Conservation (phyloP, 2,329 filamentous ascomycete genomes). For the Huntiella moniliformis region DNA sequence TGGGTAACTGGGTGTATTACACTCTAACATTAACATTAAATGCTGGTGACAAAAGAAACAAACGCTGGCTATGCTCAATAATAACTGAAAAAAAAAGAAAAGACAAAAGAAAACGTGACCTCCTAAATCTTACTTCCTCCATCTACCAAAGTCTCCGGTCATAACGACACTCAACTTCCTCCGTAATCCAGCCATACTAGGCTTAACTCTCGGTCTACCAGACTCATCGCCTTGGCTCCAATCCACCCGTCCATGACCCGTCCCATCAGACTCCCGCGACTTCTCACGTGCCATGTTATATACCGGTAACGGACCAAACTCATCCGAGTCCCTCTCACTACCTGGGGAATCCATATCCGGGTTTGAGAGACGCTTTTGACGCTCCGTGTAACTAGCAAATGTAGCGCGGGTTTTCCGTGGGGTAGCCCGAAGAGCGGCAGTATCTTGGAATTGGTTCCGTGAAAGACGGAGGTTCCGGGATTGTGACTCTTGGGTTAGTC, state of each 20-base stretch:
- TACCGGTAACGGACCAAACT: not conserved
- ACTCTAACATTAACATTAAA: not conserved
- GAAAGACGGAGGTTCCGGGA: too few species aligned
- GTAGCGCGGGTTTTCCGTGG: too few species aligned
- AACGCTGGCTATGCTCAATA: not conserved
- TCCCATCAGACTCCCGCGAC: slow-evolving; percentile 4
- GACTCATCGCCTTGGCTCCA: slow-evolving; percentile 40
- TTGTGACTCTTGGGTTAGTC: too few species aligned
- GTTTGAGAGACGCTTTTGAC: too few species aligned
- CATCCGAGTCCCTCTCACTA: not conserved
- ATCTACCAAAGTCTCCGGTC: slow-evolving; percentile 11
- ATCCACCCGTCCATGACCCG: slow-evolving; percentile 28
- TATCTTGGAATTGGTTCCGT: too few species aligned
- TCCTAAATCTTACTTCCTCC: not conserved
- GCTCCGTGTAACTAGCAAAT: too few species aligned
- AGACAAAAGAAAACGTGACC: not conserved
- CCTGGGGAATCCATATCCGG: not conserved
- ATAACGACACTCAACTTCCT: slow-evolving; percentile 14
- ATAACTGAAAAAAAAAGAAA: not conserved
- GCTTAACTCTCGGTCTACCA: slow-evolving; percentile 11
- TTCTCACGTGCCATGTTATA: not conserved
- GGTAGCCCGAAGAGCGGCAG: too few species aligned
- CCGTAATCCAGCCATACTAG: slow-evolving; percentile 30
- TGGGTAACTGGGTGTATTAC: not conserved
- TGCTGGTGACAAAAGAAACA: not conserved